Evolutionary conservation across 345 rosid genomes (phyloP).

Genomic region (Garcia nutans): DNA sequence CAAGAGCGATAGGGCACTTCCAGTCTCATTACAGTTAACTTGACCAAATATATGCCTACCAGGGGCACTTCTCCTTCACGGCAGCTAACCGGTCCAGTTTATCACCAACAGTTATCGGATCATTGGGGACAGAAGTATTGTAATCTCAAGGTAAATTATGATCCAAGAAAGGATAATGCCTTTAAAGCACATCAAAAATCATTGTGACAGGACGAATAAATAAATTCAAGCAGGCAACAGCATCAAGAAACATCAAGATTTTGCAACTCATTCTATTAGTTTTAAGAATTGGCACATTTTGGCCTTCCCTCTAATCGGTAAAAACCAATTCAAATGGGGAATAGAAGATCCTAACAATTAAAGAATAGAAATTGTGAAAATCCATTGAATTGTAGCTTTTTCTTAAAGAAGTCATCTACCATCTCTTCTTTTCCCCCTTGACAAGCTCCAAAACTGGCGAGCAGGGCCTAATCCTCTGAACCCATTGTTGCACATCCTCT

Average conservation of each 20-base stretch:
- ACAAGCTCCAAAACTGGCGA: constrained; percentile 26
- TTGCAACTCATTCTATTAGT: neutral
- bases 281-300: neutral
- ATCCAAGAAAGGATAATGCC: neutral
- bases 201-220: no score
- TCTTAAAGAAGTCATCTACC: constrained; percentile 26
- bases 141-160: no score
- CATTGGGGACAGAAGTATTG: neutral
- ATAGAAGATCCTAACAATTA: neutral
- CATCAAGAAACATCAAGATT: neutral
- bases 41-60: no score
- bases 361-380: neutral
- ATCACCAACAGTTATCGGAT: neutral
- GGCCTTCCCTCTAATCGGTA: neutral
- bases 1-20: no score
- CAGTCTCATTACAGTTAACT: no score
- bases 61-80: neutral
- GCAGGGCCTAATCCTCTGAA: constrained; percentile 22
- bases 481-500: constrained; percentile 29
- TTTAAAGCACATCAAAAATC: neutral
- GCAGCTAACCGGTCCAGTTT: no score
- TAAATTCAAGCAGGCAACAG: neutral
- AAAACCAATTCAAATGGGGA: neutral
- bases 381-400: neutral
- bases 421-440: constrained; percentile 33